Evolutionary conservation across 2,329 filamentous ascomycete genomes (phyloP).

Genomic region (Venturia effusa): DNA sequence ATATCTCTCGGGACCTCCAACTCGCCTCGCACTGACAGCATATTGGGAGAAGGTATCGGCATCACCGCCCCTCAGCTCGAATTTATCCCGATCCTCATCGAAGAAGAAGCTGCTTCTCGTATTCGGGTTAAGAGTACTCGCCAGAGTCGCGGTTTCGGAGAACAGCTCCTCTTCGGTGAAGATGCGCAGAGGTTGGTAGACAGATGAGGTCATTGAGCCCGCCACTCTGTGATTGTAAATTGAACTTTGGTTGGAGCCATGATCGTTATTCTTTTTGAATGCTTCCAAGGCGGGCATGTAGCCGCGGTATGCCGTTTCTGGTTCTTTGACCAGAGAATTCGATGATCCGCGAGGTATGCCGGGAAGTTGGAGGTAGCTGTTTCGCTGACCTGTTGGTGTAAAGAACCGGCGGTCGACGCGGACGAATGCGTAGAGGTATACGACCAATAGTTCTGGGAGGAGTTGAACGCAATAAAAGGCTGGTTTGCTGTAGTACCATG

Average conservation of each 20-base stretch:
- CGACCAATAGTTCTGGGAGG: slow-evolving; percentile 57
- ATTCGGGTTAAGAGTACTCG: slow-evolving; percentile 2
- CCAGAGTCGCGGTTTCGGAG: slow-evolving; percentile 5
- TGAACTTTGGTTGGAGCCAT: neutral
- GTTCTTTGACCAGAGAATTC: neutral
- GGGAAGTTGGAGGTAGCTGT: slow-evolving; percentile 21
- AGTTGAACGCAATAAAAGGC: slow-evolving; percentile 77
- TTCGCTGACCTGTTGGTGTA: slow-evolving; percentile 55
- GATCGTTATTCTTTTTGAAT: no score
- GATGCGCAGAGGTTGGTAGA: neutral
- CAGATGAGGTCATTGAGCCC: neutral
- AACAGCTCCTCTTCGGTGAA: slow-evolving; percentile 10
- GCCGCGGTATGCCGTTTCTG: neutral
- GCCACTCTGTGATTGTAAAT: neutral
- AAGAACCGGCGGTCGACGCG: slow-evolving; percentile 69
- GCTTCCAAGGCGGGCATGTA: neutral
- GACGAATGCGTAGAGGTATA: slow-evolving; percentile 53
- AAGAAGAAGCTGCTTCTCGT: neutral
- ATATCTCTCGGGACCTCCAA: neutral
- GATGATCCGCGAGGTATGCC: neutral
- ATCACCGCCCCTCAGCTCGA: neutral
- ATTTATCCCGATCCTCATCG: neutral
- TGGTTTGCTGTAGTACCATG: slow-evolving; percentile 60
- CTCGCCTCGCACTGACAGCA: neutral
- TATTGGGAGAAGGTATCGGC: neutral